Evolutionary conservation across 495 filamentous ascomycete genomes (phyloP).

Genomic region (Aspergillus biplanus): DNA sequence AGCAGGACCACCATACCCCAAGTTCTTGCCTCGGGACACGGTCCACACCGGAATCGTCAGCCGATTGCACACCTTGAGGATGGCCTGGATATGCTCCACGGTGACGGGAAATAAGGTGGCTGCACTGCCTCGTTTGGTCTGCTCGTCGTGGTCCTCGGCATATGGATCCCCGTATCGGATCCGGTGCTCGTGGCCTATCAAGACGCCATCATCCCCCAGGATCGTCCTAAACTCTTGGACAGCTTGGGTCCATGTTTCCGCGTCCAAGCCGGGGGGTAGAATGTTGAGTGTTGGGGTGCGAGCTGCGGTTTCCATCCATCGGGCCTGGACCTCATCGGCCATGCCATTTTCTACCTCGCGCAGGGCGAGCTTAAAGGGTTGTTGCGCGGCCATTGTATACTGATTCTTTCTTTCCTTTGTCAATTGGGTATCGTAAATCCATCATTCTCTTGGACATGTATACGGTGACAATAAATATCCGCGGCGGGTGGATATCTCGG

Average conservation of each 20-base stretch:
- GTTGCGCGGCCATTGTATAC: background rate
- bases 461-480: too few species aligned
- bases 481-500: background rate
- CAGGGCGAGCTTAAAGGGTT: background rate
- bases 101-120: slow-evolving; percentile 4
- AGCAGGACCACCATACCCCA: slow-evolving; percentile 18
- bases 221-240: background rate
- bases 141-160: slow-evolving; percentile 4
- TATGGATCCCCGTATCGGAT: slow-evolving; percentile 7
- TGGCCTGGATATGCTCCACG: slow-evolving; percentile 17
- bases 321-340: slow-evolving; percentile 2
- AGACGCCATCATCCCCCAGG: slow-evolving; percentile 2
- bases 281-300: slow-evolving; percentile 3
- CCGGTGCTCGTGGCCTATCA: slow-evolving; percentile 7
- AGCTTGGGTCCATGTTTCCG: slow-evolving; percentile 30
- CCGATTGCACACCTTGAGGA: slow-evolving; percentile 22
- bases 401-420: background rate
- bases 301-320: background rate
- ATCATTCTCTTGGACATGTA: too few species aligned
- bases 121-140: background rate
- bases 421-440: too few species aligned
- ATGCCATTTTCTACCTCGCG: slow-evolving; percentile 1
- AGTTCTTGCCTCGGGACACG: slow-evolving; percentile 23
- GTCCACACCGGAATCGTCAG: slow-evolving; percentile 23
- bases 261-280: slow-evolving; percentile 19